A percentile compares a stretch with the other conserved stretches of the same genome.
phyloP scores from a whole-genome alignment of 495 filamentous ascomycete genomes.

The Trichoderma orchidacearum region DNA sequence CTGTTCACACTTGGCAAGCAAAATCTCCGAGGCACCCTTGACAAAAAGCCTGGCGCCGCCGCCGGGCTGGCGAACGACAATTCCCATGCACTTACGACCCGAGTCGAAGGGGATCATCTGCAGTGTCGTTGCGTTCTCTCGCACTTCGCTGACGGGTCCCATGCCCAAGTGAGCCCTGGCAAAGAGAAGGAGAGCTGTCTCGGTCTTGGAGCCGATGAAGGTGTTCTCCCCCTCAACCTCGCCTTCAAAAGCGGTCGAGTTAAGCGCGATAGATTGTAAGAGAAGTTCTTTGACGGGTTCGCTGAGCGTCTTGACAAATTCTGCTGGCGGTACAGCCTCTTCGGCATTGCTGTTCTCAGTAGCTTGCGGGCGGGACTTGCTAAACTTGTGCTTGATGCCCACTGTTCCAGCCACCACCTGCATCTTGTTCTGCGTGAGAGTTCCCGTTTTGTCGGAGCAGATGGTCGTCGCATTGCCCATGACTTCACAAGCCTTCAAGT shows the following conservation, averaged over 20 bases:
- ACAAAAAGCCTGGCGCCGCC: slow-evolving; percentile 50
- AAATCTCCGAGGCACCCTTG: slow-evolving; percentile 83
- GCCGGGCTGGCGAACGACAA: slow-evolving; percentile 46
- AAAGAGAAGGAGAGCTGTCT: slow-evolving; percentile 48
- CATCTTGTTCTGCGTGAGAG: slow-evolving; percentile 91
- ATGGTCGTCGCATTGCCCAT: slow-evolving; percentile 97
- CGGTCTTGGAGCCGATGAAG: slow-evolving; percentile 84
- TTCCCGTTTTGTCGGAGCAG: slow-evolving; percentile 95
- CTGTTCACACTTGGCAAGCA: slow-evolving; percentile 56
- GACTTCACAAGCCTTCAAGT: slow-evolving; percentile 89
- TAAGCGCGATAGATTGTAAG: slow-evolving; percentile 63
- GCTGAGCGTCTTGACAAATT: slow-evolving; percentile 47
- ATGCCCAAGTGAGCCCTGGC: slow-evolving; percentile 67
- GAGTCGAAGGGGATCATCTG: slow-evolving; percentile 84
- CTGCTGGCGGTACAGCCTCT: slow-evolving; percentile 25
- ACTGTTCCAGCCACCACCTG: slow-evolving; percentile 68
- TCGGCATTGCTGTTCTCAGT: slow-evolving; percentile 25
- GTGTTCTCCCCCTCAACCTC: slow-evolving; percentile 55
- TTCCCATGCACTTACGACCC: slow-evolving; percentile 77
- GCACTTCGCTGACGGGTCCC: slow-evolving; percentile 51
- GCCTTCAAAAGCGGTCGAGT: slow-evolving; percentile 83
- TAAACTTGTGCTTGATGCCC: slow-evolving; percentile 54
- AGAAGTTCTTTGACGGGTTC: slow-evolving; percentile 47
- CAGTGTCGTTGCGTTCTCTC: slow-evolving; percentile 52
- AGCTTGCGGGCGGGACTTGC: slow-evolving; percentile 19